Evolutionary conservation across 1,284 basidiomycete species (phyloP).

Genomic region (Fomitopsis pinicola): DNA sequence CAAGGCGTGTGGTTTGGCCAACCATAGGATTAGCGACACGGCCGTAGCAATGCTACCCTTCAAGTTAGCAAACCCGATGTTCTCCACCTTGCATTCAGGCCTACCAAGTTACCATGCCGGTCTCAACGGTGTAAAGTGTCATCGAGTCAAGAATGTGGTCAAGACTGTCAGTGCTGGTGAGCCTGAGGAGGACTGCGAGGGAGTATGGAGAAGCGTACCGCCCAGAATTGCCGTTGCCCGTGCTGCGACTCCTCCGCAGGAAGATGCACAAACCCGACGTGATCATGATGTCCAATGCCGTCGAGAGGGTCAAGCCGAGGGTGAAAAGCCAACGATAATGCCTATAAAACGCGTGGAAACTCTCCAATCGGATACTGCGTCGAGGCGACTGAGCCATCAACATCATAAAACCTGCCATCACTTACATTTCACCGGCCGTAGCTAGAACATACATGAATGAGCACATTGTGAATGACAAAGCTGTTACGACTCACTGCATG

Average conservation of each 20-base stretch:
- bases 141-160: constrained; percentile 19
- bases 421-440: constrained; percentile 17
- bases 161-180: constrained; percentile 7
- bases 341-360: constrained; percentile 13
- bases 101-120: constrained; percentile 19
- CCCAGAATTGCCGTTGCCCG: constrained; percentile 6
- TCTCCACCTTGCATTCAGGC: background rate
- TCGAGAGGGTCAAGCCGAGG: constrained; percentile 13
- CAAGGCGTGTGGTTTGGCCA: constrained; percentile 17
- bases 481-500: background rate
- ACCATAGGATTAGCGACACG: constrained; percentile 18
- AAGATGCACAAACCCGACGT: constrained; percentile 13
- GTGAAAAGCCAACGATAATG: constrained; percentile 17
- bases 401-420: background rate
- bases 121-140: constrained; percentile 21
- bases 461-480: no score
- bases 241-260: constrained; percentile 9
- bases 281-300: constrained; percentile 16
- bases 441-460: background rate
- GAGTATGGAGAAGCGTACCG: constrained; percentile 1
- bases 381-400: background rate
- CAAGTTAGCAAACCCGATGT: background rate
- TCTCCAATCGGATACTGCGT: constrained; percentile 13
- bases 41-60: constrained; percentile 14
- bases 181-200: background rate